A percentile compares a stretch with the other conserved stretches of the same genome.
phyloP scores from a whole-genome alignment of 1,284 basidiomycete species.

The Vanrija sp. region DNA sequence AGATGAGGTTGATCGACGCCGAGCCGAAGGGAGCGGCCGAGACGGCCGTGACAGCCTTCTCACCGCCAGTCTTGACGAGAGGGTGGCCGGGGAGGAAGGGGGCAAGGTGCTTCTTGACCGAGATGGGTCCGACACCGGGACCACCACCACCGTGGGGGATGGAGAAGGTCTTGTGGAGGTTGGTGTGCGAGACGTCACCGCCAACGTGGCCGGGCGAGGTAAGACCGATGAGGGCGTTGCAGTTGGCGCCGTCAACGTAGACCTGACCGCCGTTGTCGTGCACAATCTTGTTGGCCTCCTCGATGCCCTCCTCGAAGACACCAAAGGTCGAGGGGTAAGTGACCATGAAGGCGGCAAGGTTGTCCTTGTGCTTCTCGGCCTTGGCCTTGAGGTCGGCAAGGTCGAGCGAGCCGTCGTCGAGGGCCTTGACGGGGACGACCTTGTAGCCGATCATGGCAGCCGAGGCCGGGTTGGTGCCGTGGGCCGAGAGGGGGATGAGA shows the following conservation, averaged over 20 bases:
- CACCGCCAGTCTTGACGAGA: slow-evolving; percentile 63
- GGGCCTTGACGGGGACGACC: slow-evolving; percentile 89
- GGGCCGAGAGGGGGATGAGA: slow-evolving; percentile 90
- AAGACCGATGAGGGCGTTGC: slow-evolving; percentile 92
- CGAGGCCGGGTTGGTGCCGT: slow-evolving; percentile 93
- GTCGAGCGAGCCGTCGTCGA: slow-evolving; percentile 82
- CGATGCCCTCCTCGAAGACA: slow-evolving; percentile 90
- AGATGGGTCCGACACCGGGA: slow-evolving; percentile 87
- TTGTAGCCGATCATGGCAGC: slow-evolving; percentile 96
- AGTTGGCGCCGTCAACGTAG: slow-evolving; percentile 93
- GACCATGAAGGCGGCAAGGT: slow-evolving; percentile 95
- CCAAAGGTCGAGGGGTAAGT: slow-evolving; percentile 96
- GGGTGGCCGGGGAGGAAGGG: slow-evolving; percentile 95
- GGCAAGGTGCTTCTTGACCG: slow-evolving; percentile 85
- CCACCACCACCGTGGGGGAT: slow-evolving; percentile 93
- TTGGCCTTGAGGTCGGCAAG: slow-evolving; percentile 78
- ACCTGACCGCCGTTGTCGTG: slow-evolving; percentile 96
- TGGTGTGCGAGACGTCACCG: slow-evolving; percentile 96
- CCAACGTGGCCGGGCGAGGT: slow-evolving; percentile 95
- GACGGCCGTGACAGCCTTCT: slow-evolving; percentile 76
- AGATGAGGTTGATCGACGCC: slow-evolving; percentile 91
- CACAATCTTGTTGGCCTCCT: slow-evolving; percentile 87
- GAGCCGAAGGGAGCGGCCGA: slow-evolving; percentile 91
- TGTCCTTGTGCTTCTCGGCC: slow-evolving; percentile 85
- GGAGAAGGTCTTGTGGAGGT: slow-evolving; percentile 77